phyloP scores from a whole-genome alignment of 176 grass and related monocot species.

The Zoysia pacifica region DNA sequence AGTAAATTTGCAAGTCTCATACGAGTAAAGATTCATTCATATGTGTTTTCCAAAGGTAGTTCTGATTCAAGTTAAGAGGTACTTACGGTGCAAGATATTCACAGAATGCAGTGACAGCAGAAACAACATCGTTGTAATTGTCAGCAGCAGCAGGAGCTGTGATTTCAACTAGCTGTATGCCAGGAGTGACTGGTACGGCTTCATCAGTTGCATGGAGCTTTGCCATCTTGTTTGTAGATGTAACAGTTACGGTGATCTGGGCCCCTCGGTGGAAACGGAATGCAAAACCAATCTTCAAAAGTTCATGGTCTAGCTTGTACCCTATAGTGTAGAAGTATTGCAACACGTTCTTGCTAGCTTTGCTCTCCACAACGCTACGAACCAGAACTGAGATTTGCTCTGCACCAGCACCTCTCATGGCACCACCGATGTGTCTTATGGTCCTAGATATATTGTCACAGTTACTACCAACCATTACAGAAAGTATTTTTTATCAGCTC shows the following conservation, averaged over 20 bases:
- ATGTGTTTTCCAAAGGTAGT: background rate
- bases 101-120: constrained; percentile 67
- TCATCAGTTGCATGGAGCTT: constrained; percentile 82
- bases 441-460: constrained; percentile 43
- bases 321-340: constrained; percentile 85
- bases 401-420: constrained; percentile 83
- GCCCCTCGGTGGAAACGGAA: constrained; percentile 76
- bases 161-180: constrained; percentile 93
- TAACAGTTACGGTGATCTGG: constrained; percentile 79
- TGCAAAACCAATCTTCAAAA: constrained; percentile 84
- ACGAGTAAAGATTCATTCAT: constrained; percentile 12
- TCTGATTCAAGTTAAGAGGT: constrained; percentile 7
- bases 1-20: constrained; percentile 10
- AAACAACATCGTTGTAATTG: constrained; percentile 86
- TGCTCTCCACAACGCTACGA: constrained; percentile 69
- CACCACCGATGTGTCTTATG: constrained; percentile 76
- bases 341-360: constrained; percentile 81
- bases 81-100: constrained; percentile 93
- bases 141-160: constrained; percentile 76
- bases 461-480: constrained; percentile 10
- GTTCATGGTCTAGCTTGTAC: constrained; percentile 91
- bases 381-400: constrained; percentile 93
- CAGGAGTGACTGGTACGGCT: constrained; percentile 68
- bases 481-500: background rate
- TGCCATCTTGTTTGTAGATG: constrained; percentile 73